Conservation (phyloP, 352 stramenopile species). For the Peronosclerospora sorghi region DNA sequence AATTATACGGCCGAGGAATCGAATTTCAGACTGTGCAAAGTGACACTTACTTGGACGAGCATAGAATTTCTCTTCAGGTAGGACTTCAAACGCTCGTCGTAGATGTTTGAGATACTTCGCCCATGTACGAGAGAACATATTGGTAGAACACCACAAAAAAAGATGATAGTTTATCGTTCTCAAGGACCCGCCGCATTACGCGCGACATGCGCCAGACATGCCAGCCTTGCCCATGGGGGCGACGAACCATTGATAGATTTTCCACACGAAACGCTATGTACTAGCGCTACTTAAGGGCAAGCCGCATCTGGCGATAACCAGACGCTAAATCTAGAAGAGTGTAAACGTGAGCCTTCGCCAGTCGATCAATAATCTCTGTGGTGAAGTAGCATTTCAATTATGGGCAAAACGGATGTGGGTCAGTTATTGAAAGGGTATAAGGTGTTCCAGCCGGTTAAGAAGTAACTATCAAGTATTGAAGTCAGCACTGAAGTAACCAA, state of each 20-base stretch:
- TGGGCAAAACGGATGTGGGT: too few species aligned
- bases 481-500: too few species aligned
- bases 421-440: too few species aligned
- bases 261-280: slow-evolving; percentile 26
- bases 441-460: too few species aligned
- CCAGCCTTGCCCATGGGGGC: neutral
- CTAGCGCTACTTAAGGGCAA: neutral
- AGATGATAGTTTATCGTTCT: too few species aligned
- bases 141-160: neutral
- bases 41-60: neutral
- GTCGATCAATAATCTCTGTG: slow-evolving; percentile 8
- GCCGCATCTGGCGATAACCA: slow-evolving; percentile 23
- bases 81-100: neutral
- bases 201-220: neutral
- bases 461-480: too few species aligned
- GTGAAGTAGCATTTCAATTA: too few species aligned
- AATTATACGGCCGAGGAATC: neutral
- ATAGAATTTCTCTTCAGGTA: neutral
- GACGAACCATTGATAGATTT: slow-evolving; percentile 9
- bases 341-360: slow-evolving; percentile 1
- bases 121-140: neutral
- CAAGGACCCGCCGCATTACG: neutral
- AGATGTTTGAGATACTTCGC: neutral
- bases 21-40: too few species aligned
- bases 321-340: slow-evolving; percentile 17